Conservation (phyloP, 768 basidiomycete species). For the Phanerodontia chrysosporium region DNA sequence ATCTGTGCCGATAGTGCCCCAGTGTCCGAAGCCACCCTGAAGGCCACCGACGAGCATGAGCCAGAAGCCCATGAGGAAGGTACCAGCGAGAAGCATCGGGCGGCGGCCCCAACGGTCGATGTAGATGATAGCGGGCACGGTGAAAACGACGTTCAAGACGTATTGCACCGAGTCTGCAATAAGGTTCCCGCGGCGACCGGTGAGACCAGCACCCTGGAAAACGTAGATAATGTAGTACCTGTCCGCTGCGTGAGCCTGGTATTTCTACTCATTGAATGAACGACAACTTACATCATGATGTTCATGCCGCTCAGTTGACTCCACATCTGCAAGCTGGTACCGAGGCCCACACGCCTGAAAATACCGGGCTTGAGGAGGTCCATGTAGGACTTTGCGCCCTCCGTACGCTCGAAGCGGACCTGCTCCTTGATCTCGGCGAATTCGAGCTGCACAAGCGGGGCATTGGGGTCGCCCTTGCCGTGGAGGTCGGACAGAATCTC, state of each 20-base stretch:
- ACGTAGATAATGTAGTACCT: conserved; percentile 66
- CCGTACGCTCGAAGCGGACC: conserved; percentile 55
- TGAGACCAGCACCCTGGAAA: conserved; percentile 74
- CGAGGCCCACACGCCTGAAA: conserved; percentile 67
- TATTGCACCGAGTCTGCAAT: conserved; percentile 70
- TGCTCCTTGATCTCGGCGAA: conserved; percentile 61
- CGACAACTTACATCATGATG: conserved; percentile 62
- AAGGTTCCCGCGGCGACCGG: conserved; percentile 66
- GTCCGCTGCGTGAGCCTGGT: too few species aligned
- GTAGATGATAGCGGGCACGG: conserved; percentile 49
- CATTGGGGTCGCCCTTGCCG: conserved; percentile 52
- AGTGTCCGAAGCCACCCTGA: conserved; percentile 62
- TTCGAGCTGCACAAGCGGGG: conserved; percentile 65
- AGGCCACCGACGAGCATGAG: conserved; percentile 75
- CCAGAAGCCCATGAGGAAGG: conserved; percentile 70
- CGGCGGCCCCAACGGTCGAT: conserved; percentile 80
- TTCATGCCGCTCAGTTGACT: conserved; percentile 75
- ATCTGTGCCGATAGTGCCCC: conserved; percentile 43
- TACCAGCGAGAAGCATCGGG: conserved; percentile 66
- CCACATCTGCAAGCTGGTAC: conserved; percentile 76
- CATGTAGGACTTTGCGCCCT: conserved; percentile 67
- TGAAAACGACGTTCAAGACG: conserved; percentile 37
- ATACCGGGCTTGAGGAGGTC: conserved; percentile 66
- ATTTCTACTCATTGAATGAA: too few species aligned
- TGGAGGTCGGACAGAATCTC: conserved; percentile 74